phyloP scores from a whole-genome alignment of 176 grass and related monocot species.

The Rhipidocladum racemiflorum region DNA sequence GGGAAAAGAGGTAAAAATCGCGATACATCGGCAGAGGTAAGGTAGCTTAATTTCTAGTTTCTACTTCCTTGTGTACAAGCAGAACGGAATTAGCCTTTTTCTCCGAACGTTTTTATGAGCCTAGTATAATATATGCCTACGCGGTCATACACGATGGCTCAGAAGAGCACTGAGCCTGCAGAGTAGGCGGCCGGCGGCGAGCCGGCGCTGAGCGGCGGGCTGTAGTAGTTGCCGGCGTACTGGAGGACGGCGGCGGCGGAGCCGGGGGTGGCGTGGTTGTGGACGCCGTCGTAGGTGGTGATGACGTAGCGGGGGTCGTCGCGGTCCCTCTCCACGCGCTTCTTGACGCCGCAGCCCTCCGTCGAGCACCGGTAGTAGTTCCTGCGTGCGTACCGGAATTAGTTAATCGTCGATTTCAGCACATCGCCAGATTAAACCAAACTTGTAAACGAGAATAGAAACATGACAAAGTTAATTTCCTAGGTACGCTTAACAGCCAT shows the following conservation, averaged over 20 bases:
- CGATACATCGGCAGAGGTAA: background rate
- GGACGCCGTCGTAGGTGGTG: constrained; percentile 89
- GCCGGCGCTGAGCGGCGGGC: constrained; percentile 27
- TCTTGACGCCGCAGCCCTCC: constrained; percentile 80
- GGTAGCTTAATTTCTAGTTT: background rate
- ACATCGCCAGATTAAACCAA: background rate
- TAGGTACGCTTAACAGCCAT: too few relatives aligned
- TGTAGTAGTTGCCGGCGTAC: constrained; percentile 31
- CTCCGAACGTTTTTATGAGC: background rate
- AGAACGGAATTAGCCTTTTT: background rate
- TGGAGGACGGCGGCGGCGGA: background rate
- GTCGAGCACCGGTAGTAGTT: constrained; percentile 86
- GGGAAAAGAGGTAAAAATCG: background rate
- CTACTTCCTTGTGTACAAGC: background rate
- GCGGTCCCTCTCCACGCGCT: constrained; percentile 80
- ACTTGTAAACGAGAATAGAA: background rate
- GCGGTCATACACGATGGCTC: background rate
- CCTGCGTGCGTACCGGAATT: constrained; percentile 9
- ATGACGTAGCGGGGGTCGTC: constrained; percentile 65
- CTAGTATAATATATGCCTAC: background rate
- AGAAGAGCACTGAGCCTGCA: constrained; percentile 29
- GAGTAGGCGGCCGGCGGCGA: constrained; percentile 33
- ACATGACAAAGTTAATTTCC: too few relatives aligned
- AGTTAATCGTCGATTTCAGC: background rate
- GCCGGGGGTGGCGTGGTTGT: constrained; percentile 60